Percentiles rank a stretch among this genome's conserved stretches.
These are phyloP conservation scores for Ogataea pini DNA, from an alignment of 805 yeast species.

Conservation along the genomic window DNA sequence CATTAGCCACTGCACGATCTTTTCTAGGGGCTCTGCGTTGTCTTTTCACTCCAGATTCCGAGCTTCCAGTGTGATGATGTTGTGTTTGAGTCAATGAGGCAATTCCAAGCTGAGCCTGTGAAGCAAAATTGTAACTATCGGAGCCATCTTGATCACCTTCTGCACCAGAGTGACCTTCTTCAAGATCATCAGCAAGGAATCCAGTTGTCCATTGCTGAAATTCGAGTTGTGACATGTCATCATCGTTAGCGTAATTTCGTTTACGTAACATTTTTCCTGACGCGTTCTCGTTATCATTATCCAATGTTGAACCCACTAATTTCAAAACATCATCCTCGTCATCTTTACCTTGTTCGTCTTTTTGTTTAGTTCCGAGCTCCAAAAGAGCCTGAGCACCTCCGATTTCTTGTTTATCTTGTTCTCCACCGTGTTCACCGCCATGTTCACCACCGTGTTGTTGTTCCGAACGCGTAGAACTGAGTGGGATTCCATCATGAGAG, in stretches of 20 bases:
- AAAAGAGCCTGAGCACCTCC: conserved; percentile 34
- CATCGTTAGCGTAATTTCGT: conserved; percentile 39
- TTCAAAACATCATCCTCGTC: conserved; percentile 81
- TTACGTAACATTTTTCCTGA: conserved; percentile 23
- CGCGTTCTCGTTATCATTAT: conserved; percentile 19
- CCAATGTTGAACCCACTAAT: conserved; percentile 66
- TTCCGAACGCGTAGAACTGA: conserved; percentile 10
- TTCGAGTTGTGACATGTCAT: conserved; percentile 46
- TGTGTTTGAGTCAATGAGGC: conserved; percentile 15
- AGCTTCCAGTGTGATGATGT: conserved; percentile 2
- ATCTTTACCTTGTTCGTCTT: conserved; percentile 39
- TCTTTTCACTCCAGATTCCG: conserved; percentile 9
- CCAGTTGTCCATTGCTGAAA: conserved; percentile 57
- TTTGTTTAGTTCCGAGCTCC: conserved; percentile 26
- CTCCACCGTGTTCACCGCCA: conserved; percentile 3
- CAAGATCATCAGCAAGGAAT: conserved; percentile 45
- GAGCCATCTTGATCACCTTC: conserved; percentile 15
- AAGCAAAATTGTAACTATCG: conserved; percentile 15
- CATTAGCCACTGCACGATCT: conserved; percentile 5
- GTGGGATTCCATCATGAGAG: background rate
- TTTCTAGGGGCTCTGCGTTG: conserved; percentile 14
- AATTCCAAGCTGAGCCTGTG: conserved; percentile 18
- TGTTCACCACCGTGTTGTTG: conserved; percentile 5
- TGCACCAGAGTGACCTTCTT: conserved; percentile 26
- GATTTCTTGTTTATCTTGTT: conserved; percentile 24